Base-by-base conservation (phyloP, 139 green algal species). In the Micractinium sp. region DNA sequence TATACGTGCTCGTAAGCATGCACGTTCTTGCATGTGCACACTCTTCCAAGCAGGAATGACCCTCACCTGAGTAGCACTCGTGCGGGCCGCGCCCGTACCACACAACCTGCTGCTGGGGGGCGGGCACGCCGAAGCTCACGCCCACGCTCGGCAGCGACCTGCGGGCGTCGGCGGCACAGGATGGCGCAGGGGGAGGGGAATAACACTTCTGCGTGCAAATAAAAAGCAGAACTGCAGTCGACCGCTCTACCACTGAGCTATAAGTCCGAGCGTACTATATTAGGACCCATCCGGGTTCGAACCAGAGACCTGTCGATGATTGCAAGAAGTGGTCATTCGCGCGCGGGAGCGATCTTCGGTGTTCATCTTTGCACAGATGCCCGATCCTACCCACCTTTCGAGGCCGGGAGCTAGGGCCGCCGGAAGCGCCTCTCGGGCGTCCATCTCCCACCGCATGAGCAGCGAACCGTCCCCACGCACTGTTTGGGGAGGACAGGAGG, bases 81-180 rank as follows among this genome's bases (percentile, higher is more conserved):
- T 99, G 96, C 0, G 97, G 97, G 5, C 97, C 97, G 2, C 90
- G 74, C 19, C 97, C 97, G 71, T 94, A 95, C 95, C 96, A 99
- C 20, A 78, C n/a, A 29, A 94, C 90, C 31, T 76, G 31, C 27
- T 76, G 63, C 53, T 93, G 87, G 9, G 18, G 0, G 2, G 60
- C 35, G 0, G 90, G 91, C 35, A 96, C 73, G 12, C 81, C 89
- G 31, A 95, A 88, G n/a, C 91, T 89, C 5, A 98, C 23, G 1
- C 95, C 95, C 60, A 97, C 94, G n/a, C 95, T 91, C 4, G 95
- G 89, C 61, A 97, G 67, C 2, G 95, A 97, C 39, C 90, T 95
- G 91, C 33, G 22, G 56, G 0, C 1, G n/a, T 16, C 1, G 0
- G 79, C n/a, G n/a, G n/a, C n/a, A n/a, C n/a, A n/a, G 13, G 23